These are phyloP conservation scores for Sambucus nigra DNA, from an alignment of 129 eudicot species.

Conservation along the genomic window DNA sequence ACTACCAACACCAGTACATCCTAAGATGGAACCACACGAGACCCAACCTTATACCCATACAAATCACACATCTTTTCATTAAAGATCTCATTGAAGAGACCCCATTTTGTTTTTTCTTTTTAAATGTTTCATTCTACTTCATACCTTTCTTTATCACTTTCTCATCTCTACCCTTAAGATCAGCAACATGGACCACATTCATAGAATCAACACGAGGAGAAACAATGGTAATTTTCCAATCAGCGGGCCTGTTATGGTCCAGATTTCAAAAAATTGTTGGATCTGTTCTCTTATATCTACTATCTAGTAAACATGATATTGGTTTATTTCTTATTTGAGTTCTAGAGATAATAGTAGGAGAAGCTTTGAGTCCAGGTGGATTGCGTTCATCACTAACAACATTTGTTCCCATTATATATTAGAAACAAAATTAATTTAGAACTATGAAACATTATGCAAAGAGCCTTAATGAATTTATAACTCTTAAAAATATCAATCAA, in stretches of 20 bases:
- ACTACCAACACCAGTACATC: slow-evolving; percentile 39
- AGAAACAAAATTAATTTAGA: too few species aligned
- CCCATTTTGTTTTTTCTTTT: slow-evolving; percentile 35
- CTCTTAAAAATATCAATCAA: background rate
- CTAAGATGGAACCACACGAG: slow-evolving; percentile 28
- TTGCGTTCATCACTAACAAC: slow-evolving; percentile 63
- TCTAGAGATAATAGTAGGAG: slow-evolving; percentile 19
- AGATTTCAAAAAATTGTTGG: slow-evolving; percentile 64
- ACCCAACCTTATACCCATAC: slow-evolving; percentile 16
- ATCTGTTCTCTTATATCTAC: slow-evolving; percentile 35
- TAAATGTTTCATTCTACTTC: slow-evolving; percentile 8
- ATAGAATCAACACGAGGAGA: slow-evolving; percentile 22
- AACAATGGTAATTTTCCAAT: slow-evolving; percentile 23
- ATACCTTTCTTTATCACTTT: slow-evolving; percentile 10
- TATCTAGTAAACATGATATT: slow-evolving; percentile 18
- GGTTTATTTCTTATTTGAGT: slow-evolving; percentile 19
- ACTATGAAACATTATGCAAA: too few species aligned
- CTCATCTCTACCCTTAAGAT: slow-evolving; percentile 15
- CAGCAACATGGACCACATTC: slow-evolving; percentile 23
- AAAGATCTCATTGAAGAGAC: slow-evolving; percentile 35
- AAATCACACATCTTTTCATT: slow-evolving; percentile 31
- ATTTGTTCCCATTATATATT: slow-evolving; percentile 29
- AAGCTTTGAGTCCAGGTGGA: slow-evolving; percentile 32
- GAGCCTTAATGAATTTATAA: background rate
- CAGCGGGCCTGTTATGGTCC: slow-evolving; percentile 47